These are phyloP conservation scores for Calocybe gambosa DNA, from an alignment of 1,284 basidiomycete genomes.

Conservation along the genomic window DNA sequence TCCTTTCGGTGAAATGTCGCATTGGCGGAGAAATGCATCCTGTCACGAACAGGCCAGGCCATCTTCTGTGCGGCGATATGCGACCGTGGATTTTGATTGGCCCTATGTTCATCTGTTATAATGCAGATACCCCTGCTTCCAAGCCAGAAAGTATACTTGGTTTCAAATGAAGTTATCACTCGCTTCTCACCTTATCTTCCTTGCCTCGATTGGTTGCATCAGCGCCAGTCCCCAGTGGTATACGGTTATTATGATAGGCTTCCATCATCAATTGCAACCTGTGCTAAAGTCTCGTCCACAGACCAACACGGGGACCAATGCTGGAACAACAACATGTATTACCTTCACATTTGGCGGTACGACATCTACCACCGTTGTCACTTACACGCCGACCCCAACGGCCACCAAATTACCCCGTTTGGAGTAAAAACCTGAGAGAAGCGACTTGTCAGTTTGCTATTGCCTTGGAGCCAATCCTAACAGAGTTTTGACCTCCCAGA, in stretches of 20 bases:
- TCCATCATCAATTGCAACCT: not conserved
- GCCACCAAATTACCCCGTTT: not conserved
- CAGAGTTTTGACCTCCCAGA: too few relatives aligned
- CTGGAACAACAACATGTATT: constrained; percentile 6
- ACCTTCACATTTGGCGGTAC: constrained; percentile 5
- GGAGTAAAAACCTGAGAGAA: not conserved
- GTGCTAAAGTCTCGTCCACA: not conserved
- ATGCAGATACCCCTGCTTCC: not conserved
- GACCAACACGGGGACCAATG: constrained; percentile 3
- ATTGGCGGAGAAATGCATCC: not conserved
- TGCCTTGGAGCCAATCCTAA: too few relatives aligned
- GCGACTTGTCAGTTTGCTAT: too few relatives aligned
- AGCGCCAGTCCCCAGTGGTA: constrained; percentile 1
- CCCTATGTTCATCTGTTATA: not conserved
- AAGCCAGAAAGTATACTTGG: not conserved
- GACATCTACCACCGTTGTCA: constrained; percentile 3
- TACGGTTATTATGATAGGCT: not conserved
- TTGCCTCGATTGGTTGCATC: not conserved
- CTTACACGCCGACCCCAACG: not conserved
- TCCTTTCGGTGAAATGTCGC: not conserved
- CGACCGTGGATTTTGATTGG: not conserved
- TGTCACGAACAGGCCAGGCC: too few relatives aligned
- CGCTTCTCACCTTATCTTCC: not conserved
- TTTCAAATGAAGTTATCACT: constrained; percentile 1
- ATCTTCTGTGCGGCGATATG: not conserved